Evolutionary conservation across 2,329 filamentous ascomycete species (phyloP).

Genomic region (Aspergillus hiratsukae): DNA sequence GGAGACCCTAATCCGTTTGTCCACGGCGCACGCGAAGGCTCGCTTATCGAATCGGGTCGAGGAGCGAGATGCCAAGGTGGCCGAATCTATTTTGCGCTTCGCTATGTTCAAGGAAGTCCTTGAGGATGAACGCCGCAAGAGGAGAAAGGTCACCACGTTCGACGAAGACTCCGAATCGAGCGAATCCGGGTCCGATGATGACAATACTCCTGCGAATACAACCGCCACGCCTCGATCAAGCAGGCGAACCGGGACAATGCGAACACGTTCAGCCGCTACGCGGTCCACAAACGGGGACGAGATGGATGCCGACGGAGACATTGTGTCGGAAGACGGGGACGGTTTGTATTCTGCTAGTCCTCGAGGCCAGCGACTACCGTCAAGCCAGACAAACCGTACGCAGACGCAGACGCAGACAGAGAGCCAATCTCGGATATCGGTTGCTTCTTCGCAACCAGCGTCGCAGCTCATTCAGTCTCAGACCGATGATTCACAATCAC

Average conservation of each 20-base stretch:
- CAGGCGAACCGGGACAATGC: conserved; percentile 28
- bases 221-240: conserved; percentile 32
- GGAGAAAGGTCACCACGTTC: conserved; percentile 68
- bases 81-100: conserved; percentile 86
- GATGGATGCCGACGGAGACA: conserved; percentile 47
- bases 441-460: conserved; percentile 73
- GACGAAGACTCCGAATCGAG: conserved; percentile 54
- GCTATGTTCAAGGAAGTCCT: conserved; percentile 96
- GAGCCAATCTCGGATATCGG: conserved; percentile 56
- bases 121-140: conserved; percentile 70
- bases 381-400: conserved; percentile 37
- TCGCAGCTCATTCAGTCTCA: conserved; percentile 63
- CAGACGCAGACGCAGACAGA: conserved; percentile 38
- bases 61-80: conserved; percentile 79
- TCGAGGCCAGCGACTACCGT: conserved; percentile 36
- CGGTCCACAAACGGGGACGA: conserved; percentile 40
- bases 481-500: conserved; percentile 44
- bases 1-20: conserved; percentile 95
- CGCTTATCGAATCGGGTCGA: conserved; percentile 84
- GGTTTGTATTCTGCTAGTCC: conserved; percentile 53
- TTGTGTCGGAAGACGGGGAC: conserved; percentile 48
- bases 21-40: conserved; percentile 92
- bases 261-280: conserved; percentile 32
- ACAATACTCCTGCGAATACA: conserved; percentile 20
- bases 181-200: conserved; percentile 36